Conservation (phyloP, 805 yeast species). For the Myxozyma vanderwaltii region DNA sequence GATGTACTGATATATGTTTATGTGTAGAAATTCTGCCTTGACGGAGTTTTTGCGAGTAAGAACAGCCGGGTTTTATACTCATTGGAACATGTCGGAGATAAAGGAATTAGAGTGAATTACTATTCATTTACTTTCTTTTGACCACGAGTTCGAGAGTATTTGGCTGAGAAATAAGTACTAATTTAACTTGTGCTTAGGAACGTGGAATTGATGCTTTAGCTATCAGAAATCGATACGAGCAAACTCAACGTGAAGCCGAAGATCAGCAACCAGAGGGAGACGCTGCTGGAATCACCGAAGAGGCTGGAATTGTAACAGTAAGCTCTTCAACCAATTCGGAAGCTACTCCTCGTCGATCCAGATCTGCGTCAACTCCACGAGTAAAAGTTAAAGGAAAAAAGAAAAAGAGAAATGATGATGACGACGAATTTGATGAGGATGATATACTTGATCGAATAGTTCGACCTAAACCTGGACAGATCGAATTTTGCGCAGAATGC, state of each 20-base stretch:
- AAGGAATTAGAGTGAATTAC: not conserved
- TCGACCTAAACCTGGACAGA: conserved; percentile 36
- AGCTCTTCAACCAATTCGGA: not conserved
- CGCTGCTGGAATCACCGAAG: conserved; percentile 20
- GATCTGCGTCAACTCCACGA: conserved; percentile 1
- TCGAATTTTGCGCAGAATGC: conserved; percentile 66
- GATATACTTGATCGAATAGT: conserved; percentile 2
- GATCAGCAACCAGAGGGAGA: too few relatives aligned
- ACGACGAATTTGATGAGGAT: conserved; percentile 27
- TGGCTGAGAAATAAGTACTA: not conserved
- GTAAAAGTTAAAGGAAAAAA: conserved; percentile 7
- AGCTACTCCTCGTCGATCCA: not conserved
- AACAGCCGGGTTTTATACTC: not conserved
- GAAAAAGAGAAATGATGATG: conserved; percentile 25
- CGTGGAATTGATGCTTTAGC: conserved; percentile 34
- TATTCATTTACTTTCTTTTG: not conserved
- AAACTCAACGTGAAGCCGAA: conserved; percentile 4
- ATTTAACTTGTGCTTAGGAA: conserved; percentile 12
- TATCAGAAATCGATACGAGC: conserved; percentile 26
- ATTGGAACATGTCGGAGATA: not conserved
- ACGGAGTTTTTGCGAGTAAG: conserved; percentile 35
- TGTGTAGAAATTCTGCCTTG: conserved; percentile 30
- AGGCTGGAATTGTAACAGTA: conserved; percentile 15
- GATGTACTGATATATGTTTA: not conserved
- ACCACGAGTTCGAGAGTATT: not conserved